These are phyloP conservation scores for Tuber brumale DNA, from an alignment of 495 filamentous ascomycete genomes.

Conservation along the genomic window DNA sequence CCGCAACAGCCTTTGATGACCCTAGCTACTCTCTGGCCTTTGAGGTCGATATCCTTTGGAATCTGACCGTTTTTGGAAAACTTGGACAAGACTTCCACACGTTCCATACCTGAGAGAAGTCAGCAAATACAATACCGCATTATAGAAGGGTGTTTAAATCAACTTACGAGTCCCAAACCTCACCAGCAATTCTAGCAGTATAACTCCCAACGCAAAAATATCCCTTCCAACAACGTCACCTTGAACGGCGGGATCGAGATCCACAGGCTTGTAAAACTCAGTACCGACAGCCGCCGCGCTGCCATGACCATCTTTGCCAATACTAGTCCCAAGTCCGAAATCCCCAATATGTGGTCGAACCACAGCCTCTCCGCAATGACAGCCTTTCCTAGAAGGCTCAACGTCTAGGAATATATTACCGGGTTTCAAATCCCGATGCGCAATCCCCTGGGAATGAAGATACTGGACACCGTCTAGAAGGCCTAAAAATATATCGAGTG, in stretches of 20 bases:
- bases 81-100: slow-evolving; percentile 10
- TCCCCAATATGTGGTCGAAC: slow-evolving; percentile 51
- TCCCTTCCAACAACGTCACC: slow-evolving; percentile 26
- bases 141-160: not conserved
- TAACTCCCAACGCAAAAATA: slow-evolving; percentile 30
- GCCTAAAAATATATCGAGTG: slow-evolving; percentile 46
- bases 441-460: slow-evolving; percentile 81
- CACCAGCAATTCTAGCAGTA: slow-evolving; percentile 24
- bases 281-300: slow-evolving; percentile 19
- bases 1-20: slow-evolving; percentile 25
- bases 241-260: slow-evolving; percentile 10
- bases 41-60: slow-evolving; percentile 15
- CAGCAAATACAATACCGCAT: not conserved
- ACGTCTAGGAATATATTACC: slow-evolving; percentile 95
- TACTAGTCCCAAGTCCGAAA: slow-evolving; percentile 49
- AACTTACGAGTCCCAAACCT: slow-evolving; percentile 26
- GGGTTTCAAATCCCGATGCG: slow-evolving; percentile 96
- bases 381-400: slow-evolving; percentile 24
- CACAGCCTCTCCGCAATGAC: slow-evolving; percentile 29
- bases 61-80: slow-evolving; percentile 14
- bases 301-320: slow-evolving; percentile 13
- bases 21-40: slow-evolving; percentile 8
- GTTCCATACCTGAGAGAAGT: slow-evolving; percentile 26
- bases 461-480: slow-evolving; percentile 78
- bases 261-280: slow-evolving; percentile 25